A percentile compares a stretch with the other conserved stretches of the same genome.
These are phyloP conservation scores for Aegle marmelos DNA, from an alignment of 345 rosid genomes.

Conservation along the genomic window DNA sequence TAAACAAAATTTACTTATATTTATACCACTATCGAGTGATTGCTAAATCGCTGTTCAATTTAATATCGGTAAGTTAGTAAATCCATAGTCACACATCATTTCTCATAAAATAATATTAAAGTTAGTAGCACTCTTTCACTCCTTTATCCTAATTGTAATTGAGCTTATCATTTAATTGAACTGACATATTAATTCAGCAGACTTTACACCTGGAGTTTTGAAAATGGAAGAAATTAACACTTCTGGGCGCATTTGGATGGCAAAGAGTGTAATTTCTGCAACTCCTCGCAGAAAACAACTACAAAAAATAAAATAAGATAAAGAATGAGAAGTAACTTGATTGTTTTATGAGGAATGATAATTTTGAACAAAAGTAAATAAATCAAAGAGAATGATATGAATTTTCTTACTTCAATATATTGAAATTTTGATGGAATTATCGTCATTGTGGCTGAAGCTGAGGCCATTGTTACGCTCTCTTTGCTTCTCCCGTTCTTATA, in stretches of 20 bases:
- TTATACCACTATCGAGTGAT: neutral
- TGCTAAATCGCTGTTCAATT: neutral
- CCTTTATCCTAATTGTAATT: neutral
- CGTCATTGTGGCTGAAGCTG: conserved; percentile 18
- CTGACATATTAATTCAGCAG: neutral
- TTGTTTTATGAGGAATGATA: neutral
- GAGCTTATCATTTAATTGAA: neutral
- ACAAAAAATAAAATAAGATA: neutral
- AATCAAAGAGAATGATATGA: neutral
- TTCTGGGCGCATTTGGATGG: neutral
- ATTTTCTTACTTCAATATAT: conserved; percentile 17
- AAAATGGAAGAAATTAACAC: neutral
- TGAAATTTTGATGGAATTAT: conserved; percentile 14
- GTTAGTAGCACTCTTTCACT: no score
- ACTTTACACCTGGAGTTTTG: neutral
- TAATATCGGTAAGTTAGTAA: neutral
- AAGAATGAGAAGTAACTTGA: no score
- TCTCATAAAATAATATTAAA: neutral
- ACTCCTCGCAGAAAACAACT: neutral
- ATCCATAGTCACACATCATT: neutral
- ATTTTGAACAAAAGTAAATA: neutral
- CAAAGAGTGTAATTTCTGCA: neutral
- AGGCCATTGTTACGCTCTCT: conserved; percentile 20
- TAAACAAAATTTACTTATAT: neutral
- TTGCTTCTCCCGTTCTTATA: neutral